phyloP scores from a whole-genome alignment of 73 alveolate species.

The Effrenium voratum region DNA sequence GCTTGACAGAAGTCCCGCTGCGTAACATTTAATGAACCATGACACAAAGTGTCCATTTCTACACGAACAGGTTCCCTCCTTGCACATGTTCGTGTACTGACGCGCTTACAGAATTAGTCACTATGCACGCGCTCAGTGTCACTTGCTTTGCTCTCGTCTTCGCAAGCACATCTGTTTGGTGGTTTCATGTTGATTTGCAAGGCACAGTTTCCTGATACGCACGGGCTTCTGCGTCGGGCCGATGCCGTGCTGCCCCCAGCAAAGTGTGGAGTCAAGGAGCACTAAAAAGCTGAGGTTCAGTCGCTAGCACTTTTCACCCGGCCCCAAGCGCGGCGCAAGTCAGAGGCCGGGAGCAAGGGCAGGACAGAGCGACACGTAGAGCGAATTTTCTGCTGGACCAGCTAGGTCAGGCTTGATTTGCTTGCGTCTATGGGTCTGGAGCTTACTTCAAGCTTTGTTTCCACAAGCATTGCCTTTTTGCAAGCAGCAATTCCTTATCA shows the following conservation, averaged over 20 bases:
- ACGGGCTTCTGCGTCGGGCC: slow-evolving; percentile 15
- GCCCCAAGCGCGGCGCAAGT: slow-evolving; percentile 32
- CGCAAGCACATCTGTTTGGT: too few relatives aligned
- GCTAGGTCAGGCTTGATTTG: slow-evolving; percentile 61
- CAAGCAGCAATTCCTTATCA: background rate
- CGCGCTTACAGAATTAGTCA: too few relatives aligned
- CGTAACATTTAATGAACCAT: too few relatives aligned
- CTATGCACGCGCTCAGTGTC: too few relatives aligned
- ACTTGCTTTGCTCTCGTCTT: too few relatives aligned
- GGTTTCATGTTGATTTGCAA: background rate
- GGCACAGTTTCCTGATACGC: slow-evolving; percentile 86
- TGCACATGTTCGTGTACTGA: too few relatives aligned
- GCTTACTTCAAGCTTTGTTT: background rate
- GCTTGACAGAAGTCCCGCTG: too few relatives aligned
- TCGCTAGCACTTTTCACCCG: slow-evolving; percentile 53
- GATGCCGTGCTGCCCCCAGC: slow-evolving; percentile 17
- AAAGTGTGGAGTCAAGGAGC: background rate
- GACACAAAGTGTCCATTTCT: too few relatives aligned
- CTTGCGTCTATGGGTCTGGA: slow-evolving; percentile 60
- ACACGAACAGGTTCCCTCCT: too few relatives aligned
- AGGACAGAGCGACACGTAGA: background rate
- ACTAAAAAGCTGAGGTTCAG: background rate
- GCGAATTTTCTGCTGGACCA: background rate
- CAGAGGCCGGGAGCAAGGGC: background rate
- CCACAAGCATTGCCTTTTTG: background rate